These are phyloP conservation scores for Neofusicoccum kwambonambiense DNA, from an alignment of 2,329 filamentous ascomycete species.

Conservation along the genomic window DNA sequence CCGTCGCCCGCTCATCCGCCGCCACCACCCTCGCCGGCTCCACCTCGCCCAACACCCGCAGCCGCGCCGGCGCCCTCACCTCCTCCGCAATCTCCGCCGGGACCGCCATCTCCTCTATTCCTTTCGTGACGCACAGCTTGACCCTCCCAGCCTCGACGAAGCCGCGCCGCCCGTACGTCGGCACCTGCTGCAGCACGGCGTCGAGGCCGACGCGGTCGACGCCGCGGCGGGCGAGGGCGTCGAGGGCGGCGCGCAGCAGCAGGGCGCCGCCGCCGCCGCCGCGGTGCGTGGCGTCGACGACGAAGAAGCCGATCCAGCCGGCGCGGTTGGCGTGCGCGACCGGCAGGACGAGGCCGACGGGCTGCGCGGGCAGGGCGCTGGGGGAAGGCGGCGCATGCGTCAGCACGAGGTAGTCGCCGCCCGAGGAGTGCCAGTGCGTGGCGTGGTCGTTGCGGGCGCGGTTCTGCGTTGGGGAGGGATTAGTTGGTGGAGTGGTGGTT, in stretches of 20 bases:
- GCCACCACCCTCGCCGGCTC: conserved; percentile 25
- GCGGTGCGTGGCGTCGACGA: conserved; percentile 30
- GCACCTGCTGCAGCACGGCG: conserved; percentile 37
- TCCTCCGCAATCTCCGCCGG: not conserved
- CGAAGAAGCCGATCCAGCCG: conserved; percentile 41
- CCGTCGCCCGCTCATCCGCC: conserved; percentile 32
- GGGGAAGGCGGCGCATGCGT: conserved; percentile 17
- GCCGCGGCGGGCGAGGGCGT: conserved; percentile 23
- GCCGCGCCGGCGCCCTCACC: conserved; percentile 19
- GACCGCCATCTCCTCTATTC: not conserved
- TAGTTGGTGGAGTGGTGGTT: not conserved
- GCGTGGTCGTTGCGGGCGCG: conserved; percentile 32
- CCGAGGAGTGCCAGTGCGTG: conserved; percentile 32
- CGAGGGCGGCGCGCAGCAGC: conserved; percentile 32
- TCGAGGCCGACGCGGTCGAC: conserved; percentile 34
- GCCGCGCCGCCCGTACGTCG: conserved; percentile 35
- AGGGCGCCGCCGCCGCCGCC: conserved; percentile 33
- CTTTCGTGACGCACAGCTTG: conserved; percentile 25
- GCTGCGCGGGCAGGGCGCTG: no score
- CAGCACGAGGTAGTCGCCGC: conserved; percentile 33
- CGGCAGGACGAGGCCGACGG: conserved; percentile 33
- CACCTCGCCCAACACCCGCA: conserved; percentile 23
- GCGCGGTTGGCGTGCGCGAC: conserved; percentile 36
- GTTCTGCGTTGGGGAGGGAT: conserved; percentile 25
- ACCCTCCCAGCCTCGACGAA: conserved; percentile 32